Percentiles rank a stretch among this genome's conserved stretches.
These are phyloP conservation scores for Loxodes magnus DNA, from an alignment of 73 alveolate species.

Conservation along the genomic window DNA sequence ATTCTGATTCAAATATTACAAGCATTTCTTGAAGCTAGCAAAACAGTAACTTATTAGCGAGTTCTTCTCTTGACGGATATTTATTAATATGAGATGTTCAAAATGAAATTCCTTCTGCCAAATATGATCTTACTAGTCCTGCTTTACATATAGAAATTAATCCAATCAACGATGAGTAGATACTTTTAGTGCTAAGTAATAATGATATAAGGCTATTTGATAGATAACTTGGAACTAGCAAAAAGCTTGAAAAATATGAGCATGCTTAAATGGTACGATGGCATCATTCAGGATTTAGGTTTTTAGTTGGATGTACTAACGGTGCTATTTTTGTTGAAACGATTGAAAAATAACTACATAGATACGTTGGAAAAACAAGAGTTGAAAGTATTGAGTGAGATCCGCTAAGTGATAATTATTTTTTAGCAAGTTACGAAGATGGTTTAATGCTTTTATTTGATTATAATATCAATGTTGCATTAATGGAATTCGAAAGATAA, in stretches of 20 bases:
- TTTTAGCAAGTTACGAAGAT: slow-evolving; percentile 20
- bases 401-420: slow-evolving; percentile 23
- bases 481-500: slow-evolving; percentile 45
- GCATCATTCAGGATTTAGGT: slow-evolving; percentile 21
- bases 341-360: slow-evolving; percentile 9
- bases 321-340: slow-evolving; percentile 20
- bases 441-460: slow-evolving; percentile 17
- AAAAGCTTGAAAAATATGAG: not conserved
- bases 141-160: slow-evolving; percentile 18
- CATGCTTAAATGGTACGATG: slow-evolving; percentile 21
- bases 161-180: slow-evolving; percentile 13
- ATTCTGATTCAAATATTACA: slow-evolving; percentile 23
- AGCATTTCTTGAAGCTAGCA: slow-evolving; percentile 4
- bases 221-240: slow-evolving; percentile 31
- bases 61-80: not conserved
- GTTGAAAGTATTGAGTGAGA: slow-evolving; percentile 3
- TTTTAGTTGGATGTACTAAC: slow-evolving; percentile 25
- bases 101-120: slow-evolving; percentile 12
- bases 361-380: not conserved
- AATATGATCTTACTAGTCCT: slow-evolving; percentile 3
- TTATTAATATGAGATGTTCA: slow-evolving; percentile 10
- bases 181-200: slow-evolving; percentile 19
- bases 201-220: slow-evolving; percentile 1
- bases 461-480: not conserved
- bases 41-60: slow-evolving; percentile 8